Percentiles rank a stretch among this genome's conserved stretches.
Conservation (phyloP, 169 alveolate species). For the Eimeria maxima region DNA sequence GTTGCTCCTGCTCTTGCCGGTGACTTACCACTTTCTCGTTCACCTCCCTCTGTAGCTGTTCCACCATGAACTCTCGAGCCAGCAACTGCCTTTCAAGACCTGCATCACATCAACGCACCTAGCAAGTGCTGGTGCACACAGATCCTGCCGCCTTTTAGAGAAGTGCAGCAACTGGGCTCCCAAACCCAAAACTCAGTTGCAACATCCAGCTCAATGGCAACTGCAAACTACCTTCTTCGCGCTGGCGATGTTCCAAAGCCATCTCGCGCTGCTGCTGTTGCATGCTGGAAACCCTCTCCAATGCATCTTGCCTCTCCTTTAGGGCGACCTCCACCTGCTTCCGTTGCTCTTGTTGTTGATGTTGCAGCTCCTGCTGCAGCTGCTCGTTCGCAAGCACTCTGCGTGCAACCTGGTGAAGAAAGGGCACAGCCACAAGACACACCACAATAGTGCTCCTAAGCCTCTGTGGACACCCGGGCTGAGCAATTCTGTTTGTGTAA, state of each 20-base stretch:
- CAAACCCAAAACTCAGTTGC: neutral
- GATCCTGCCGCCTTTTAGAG: neutral
- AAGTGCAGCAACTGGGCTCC: neutral
- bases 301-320: conserved; percentile 43
- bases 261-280: conserved; percentile 41
- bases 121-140: neutral
- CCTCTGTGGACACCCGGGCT: neutral
- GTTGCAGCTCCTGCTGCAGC: conserved; percentile 39
- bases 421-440: neutral
- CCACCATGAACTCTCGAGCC: conserved; percentile 66
- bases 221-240: conserved; percentile 37
- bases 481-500: neutral
- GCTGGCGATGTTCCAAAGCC: conserved; percentile 14
- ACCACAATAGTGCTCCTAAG: neutral
- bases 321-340: neutral
- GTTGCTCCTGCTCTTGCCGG: conserved; percentile 44
- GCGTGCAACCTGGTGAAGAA: conserved; percentile 4
- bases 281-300: neutral
- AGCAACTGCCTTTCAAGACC: conserved; percentile 46
- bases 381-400: conserved; percentile 14
- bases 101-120: neutral
- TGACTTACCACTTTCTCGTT: conserved; percentile 30
- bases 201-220: neutral
- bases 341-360: conserved; percentile 20
- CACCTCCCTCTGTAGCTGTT: conserved; percentile 31